Evolutionary conservation across 1,139 yeast species (phyloP).

Genomic region (Candida sojae): DNA sequence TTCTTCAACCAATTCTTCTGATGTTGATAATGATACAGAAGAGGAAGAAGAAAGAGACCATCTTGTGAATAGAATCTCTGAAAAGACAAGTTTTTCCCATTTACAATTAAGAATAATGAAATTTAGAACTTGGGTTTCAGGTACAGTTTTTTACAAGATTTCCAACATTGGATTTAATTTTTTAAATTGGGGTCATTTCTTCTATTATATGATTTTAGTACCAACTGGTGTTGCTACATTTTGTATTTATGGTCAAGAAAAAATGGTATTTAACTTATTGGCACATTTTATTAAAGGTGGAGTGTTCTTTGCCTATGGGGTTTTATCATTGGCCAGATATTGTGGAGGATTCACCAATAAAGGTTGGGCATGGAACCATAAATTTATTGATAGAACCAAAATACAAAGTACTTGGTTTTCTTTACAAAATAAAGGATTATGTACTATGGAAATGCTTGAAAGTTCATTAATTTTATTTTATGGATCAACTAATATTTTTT

Average conservation of each 20-base stretch:
- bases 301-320: constrained; percentile 75
- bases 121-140: constrained; percentile 11
- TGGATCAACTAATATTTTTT: constrained; percentile 83
- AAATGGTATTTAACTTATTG: constrained; percentile 70
- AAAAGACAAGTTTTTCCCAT: neutral
- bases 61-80: neutral
- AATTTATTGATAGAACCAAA: constrained; percentile 28
- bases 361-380: constrained; percentile 93
- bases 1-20: constrained; percentile 11
- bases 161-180: constrained; percentile 40
- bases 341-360: constrained; percentile 73
- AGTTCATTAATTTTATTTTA: constrained; percentile 77
- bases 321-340: constrained; percentile 78
- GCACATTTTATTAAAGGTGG: constrained; percentile 98
- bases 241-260: constrained; percentile 65
- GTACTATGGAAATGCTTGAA: constrained; percentile 87
- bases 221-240: constrained; percentile 81
- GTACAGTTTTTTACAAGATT: constrained; percentile 12
- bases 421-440: constrained; percentile 54
- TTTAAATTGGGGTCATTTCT: constrained; percentile 67
- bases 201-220: constrained; percentile 59
- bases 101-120: constrained; percentile 6
- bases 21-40: neutral
- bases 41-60: constrained; percentile 28
- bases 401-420: constrained; percentile 19